A percentile compares a stretch with the other conserved stretches of the same genome.
Evolutionary conservation across 169 alveolate genomes (phyloP).

Genomic region (Neospora caninum): DNA sequence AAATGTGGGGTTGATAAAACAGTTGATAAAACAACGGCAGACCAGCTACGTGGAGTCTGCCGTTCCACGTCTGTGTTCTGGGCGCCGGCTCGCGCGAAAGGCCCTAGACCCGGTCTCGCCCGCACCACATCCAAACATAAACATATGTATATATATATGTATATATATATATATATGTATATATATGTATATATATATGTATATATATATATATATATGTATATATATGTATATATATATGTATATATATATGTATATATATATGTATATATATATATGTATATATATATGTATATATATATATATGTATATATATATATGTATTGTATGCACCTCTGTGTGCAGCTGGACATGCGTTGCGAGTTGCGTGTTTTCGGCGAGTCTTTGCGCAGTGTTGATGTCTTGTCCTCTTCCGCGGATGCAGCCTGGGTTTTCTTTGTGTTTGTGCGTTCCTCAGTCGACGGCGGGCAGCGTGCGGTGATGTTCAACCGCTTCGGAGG

Average conservation of each 20-base stretch:
- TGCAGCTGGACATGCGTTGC: not conserved
- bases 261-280: not conserved
- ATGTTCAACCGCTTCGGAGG: constrained; percentile 94
- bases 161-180: not conserved
- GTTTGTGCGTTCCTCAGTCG: constrained; percentile 74
- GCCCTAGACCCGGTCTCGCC: no score
- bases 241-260: not conserved
- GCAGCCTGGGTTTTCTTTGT: not conserved
- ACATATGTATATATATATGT: no score
- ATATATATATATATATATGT: no score
- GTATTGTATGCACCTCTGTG: no score
- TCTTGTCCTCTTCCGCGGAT: not conserved
- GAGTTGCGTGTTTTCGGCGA: not conserved
- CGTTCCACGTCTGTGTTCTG: no score
- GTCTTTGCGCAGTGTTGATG: not conserved
- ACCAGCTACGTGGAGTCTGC: no score
- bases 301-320: not conserved
- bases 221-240: not conserved
- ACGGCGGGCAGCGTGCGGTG: constrained; percentile 95
- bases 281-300: no score
- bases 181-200: no score
- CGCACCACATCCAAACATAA: no score
- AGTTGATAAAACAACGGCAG: no score
- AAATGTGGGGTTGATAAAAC: no score
- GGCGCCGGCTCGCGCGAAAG: no score